Evolutionary conservation across 257 asterid species (phyloP).

Genomic region (Nicotiana obtusifolia): DNA sequence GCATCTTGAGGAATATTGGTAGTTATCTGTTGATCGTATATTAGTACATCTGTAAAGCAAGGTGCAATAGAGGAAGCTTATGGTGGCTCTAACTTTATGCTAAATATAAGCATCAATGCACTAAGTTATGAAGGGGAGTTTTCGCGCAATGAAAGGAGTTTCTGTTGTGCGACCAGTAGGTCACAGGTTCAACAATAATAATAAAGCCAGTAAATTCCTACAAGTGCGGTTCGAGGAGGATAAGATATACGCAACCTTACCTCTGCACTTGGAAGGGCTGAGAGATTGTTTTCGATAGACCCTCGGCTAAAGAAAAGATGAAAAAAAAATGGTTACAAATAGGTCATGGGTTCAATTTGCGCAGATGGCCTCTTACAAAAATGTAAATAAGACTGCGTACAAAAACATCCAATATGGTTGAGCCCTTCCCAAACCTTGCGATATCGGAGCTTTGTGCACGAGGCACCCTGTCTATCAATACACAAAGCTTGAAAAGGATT

Average conservation of each 20-base stretch:
- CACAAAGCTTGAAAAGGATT: not conserved
- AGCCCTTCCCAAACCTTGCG: not conserved
- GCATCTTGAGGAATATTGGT: not conserved
- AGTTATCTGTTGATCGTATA: not conserved
- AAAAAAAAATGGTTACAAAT: too few species aligned
- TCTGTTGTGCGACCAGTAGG: not conserved
- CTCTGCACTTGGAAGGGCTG: too few species aligned
- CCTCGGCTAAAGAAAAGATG: too few species aligned
- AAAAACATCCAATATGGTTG: not conserved
- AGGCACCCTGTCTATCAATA: not conserved
- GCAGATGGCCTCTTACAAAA: not conserved
- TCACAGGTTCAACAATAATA: not conserved
- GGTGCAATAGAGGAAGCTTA: not conserved
- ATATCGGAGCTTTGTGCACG: not conserved
- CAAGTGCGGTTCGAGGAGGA: too few species aligned
- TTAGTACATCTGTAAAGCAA: not conserved
- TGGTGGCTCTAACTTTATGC: not conserved
- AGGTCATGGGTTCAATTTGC: not conserved
- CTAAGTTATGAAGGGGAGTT: not conserved
- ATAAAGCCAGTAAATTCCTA: too few species aligned
- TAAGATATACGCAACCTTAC: too few species aligned
- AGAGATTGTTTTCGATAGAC: too few species aligned
- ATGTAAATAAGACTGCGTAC: not conserved
- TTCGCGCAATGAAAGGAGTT: not conserved
- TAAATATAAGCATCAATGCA: not conserved